These are phyloP conservation scores for Wickerhamomyces sydowiorum DNA, from an alignment of 805 yeast species.

Conservation along the genomic window DNA sequence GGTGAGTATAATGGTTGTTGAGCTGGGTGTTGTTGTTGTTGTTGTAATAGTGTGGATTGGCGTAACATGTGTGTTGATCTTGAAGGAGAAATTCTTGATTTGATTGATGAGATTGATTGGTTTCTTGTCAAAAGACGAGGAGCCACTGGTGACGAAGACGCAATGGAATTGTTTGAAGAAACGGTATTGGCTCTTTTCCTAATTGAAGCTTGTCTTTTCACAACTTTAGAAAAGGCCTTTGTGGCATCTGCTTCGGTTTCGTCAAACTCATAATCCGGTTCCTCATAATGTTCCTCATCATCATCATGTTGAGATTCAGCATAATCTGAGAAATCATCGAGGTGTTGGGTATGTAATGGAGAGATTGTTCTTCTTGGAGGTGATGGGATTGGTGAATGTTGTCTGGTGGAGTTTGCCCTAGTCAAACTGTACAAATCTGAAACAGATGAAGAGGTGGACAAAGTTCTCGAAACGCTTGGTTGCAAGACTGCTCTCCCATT, in stretches of 20 bases:
- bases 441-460: conserved; percentile 20
- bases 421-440: conserved; percentile 16
- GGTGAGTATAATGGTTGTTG: not conserved
- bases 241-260: conserved; percentile 11
- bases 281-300: not conserved
- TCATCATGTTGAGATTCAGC: conserved; percentile 11
- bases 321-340: conserved; percentile 10
- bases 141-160: conserved; percentile 4
- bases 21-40: not conserved
- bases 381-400: conserved; percentile 20
- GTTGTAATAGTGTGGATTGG: conserved; percentile 8
- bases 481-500: conserved; percentile 15
- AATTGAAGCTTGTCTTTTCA: conserved; percentile 4
- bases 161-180: conserved; percentile 12
- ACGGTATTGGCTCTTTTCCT: conserved; percentile 22
- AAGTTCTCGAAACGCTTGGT: conserved; percentile 5
- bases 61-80: conserved; percentile 12
- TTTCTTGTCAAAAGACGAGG: conserved; percentile 11
- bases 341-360: conserved; percentile 6
- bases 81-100: conserved; percentile 16
- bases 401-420: conserved; percentile 8
- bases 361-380: conserved; percentile 14
- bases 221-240: conserved; percentile 19
- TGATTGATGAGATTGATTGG: conserved; percentile 18
- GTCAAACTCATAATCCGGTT: not conserved